Evolutionary conservation across 768 basidiomycete species (phyloP).

Genomic region (Boletus patriciae): DNA sequence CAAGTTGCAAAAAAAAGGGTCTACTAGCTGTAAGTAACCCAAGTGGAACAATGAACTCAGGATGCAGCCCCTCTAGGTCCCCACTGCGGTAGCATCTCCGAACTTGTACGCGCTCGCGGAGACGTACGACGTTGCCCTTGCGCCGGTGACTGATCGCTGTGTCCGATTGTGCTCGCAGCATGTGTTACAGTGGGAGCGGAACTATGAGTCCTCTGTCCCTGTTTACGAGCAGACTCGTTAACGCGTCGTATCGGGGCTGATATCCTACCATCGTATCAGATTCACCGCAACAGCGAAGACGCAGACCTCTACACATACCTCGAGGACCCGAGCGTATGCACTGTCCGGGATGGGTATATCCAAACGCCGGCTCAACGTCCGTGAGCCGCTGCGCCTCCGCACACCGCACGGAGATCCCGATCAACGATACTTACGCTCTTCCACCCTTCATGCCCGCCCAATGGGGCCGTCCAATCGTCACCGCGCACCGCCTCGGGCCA

Average conservation of each 20-base stretch:
- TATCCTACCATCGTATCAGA: slow-evolving; percentile 34
- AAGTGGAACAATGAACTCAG: too few relatives aligned
- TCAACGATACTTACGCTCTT: background rate
- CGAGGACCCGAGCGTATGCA: slow-evolving; percentile 49
- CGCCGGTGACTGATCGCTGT: slow-evolving; percentile 68
- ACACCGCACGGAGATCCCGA: background rate
- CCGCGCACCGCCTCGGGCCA: slow-evolving; percentile 5
- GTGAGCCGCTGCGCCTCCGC: background rate
- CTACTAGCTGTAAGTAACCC: too few relatives aligned
- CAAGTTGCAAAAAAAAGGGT: too few relatives aligned
- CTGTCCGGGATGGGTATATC: slow-evolving; percentile 53
- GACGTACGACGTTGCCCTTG: slow-evolving; percentile 69
- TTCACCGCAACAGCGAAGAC: slow-evolving; percentile 60
- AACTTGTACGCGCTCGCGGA: slow-evolving; percentile 58
- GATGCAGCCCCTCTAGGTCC: slow-evolving; percentile 38
- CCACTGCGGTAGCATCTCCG: slow-evolving; percentile 61
- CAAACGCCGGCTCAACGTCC: slow-evolving; percentile 31
- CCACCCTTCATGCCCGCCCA: too few relatives aligned
- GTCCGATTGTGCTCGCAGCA: slow-evolving; percentile 70
- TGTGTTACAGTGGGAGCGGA: slow-evolving; percentile 66
- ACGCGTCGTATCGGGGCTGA: background rate
- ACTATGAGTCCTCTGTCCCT: slow-evolving; percentile 44
- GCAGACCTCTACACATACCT: slow-evolving; percentile 66
- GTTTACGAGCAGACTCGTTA: background rate
- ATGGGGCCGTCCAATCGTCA: background rate